Conservation (phyloP, 129 eudicot genomes). For the Oenanthe sinensis region DNA sequence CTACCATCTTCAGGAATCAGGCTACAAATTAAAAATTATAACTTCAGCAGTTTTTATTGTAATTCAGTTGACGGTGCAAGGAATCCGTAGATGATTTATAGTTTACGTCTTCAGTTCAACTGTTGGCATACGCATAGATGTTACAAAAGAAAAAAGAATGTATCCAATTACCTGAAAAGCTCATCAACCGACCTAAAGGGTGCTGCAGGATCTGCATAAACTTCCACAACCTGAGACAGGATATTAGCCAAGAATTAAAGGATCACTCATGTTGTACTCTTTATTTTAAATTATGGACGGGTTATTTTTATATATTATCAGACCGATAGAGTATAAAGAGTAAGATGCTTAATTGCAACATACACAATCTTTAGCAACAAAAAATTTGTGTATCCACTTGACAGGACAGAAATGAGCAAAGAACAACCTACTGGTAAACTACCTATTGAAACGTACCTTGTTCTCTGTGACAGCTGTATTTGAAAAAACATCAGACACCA, state of each 20-base stretch:
- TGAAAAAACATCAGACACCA: conserved; percentile 79
- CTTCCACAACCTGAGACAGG: conserved; percentile 66
- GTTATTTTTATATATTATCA: not conserved
- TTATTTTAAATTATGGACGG: not conserved
- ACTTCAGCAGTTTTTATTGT: not conserved
- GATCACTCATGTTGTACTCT: not conserved
- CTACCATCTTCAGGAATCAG: conserved; percentile 75
- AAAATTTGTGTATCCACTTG: not conserved
- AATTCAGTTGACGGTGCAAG: not conserved
- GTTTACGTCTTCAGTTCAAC: not conserved
- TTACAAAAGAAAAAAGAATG: not conserved
- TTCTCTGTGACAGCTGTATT: conserved; percentile 81
- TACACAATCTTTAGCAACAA: not conserved
- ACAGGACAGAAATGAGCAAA: not conserved
- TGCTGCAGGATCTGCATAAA: conserved; percentile 73
- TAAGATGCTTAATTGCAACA: not conserved
- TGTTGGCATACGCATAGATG: not conserved
- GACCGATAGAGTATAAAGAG: not conserved
- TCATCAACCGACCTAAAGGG: conserved; percentile 53
- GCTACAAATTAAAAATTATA: conserved; percentile 26
- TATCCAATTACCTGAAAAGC: conserved; percentile 64
- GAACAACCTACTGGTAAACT: not conserved
- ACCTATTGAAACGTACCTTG: conserved; percentile 35
- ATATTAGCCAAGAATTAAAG: not conserved
- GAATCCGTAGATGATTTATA: not conserved